Percentiles rank a stretch among this genome's conserved stretches.
Conservation (phyloP, 176 grass and related monocot genomes). For the Saccharum officinarum region DNA sequence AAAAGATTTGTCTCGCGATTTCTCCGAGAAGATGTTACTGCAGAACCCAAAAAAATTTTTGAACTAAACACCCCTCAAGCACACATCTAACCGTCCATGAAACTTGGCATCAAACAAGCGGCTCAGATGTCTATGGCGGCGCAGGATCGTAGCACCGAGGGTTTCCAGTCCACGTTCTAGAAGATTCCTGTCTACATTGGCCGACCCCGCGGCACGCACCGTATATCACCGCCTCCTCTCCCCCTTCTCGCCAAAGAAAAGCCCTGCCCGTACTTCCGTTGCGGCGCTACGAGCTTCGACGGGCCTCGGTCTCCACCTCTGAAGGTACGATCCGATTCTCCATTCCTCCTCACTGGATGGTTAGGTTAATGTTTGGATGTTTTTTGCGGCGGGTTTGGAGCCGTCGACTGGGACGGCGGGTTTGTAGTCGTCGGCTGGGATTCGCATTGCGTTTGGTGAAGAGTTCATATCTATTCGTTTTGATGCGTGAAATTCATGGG, state of each 20-base stretch:
- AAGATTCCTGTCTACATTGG: slow-evolving; percentile 5
- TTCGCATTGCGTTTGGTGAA: neutral
- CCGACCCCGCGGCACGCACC: neutral
- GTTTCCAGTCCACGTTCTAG: slow-evolving; percentile 19
- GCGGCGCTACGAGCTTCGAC: neutral
- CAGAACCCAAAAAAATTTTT: no score
- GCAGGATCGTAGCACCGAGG: neutral
- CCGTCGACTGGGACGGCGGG: neutral
- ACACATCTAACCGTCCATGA: neutral
- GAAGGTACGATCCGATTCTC: neutral
- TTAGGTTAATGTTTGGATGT: neutral
- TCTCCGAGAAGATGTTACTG: no score
- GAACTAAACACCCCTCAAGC: no score
- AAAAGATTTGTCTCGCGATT: no score
- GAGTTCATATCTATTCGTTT: neutral
- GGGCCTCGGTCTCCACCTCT: neutral
- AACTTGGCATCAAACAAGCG: neutral
- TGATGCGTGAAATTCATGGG: neutral
- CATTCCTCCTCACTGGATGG: neutral
- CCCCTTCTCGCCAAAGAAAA: neutral
- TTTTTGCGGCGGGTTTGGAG: slow-evolving; percentile 12
- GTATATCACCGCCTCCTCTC: slow-evolving; percentile 1
- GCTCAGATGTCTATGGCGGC: neutral
- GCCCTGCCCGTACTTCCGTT: neutral
- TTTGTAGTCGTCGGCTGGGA: neutral